These are phyloP conservation scores for Linderina pennispora DNA, from an alignment of 192 early-diverging fungal species.

Conservation along the genomic window DNA sequence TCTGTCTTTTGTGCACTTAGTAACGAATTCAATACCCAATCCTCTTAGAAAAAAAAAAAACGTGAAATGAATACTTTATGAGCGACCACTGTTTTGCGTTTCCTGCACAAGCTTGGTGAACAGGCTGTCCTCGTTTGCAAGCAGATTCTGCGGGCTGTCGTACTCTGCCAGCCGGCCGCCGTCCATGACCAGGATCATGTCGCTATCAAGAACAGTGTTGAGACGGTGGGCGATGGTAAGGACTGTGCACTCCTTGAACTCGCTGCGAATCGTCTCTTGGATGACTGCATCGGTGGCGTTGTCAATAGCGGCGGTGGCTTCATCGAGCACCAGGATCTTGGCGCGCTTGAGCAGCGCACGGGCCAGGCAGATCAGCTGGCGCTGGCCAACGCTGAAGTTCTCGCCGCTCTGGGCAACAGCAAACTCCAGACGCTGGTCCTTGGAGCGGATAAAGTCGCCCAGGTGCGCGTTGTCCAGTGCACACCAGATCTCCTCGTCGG, in stretches of 20 bases:
- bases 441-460: slow-evolving; percentile 13
- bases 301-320: slow-evolving; percentile 53
- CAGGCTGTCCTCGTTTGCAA: slow-evolving; percentile 49
- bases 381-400: slow-evolving; percentile 80
- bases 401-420: slow-evolving; percentile 50
- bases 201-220: slow-evolving; percentile 58
- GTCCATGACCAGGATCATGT: slow-evolving; percentile 57
- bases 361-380: slow-evolving; percentile 77
- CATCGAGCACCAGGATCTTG: slow-evolving; percentile 62
- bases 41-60: too few relatives aligned
- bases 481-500: slow-evolving; percentile 60
- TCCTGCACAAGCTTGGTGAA: slow-evolving; percentile 61
- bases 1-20: too few relatives aligned
- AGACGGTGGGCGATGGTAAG: slow-evolving; percentile 64
- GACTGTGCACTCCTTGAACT: slow-evolving; percentile 62
- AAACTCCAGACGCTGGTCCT: slow-evolving; percentile 25
- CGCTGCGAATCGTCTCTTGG: slow-evolving; percentile 55
- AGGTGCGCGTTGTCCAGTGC: slow-evolving; percentile 58
- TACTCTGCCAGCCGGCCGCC: slow-evolving; percentile 54
- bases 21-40: too few relatives aligned
- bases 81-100: neutral
- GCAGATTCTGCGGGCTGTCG: slow-evolving; percentile 52
- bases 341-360: slow-evolving; percentile 68
- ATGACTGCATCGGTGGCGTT: slow-evolving; percentile 49
- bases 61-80: too few relatives aligned